Percentiles rank a stretch among this genome's conserved stretches.
Conservation (phyloP, 306 rosid species). For the Calophaca sinica region DNA sequence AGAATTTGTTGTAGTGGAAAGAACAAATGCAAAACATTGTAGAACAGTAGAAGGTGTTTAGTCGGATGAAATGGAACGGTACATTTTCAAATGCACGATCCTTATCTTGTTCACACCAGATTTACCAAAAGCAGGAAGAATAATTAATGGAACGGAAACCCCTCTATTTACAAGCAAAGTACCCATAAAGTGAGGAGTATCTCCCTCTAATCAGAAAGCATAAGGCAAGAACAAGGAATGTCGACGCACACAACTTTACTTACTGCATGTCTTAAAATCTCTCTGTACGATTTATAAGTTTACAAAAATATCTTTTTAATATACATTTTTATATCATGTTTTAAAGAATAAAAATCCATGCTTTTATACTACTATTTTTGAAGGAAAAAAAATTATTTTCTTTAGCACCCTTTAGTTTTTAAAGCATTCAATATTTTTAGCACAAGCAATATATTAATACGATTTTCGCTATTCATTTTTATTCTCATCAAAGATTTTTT, state of each 20-base stretch:
- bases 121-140: slow-evolving; percentile 18
- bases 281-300: too few species aligned
- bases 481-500: slow-evolving; percentile 10
- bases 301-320: too few species aligned
- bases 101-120: neutral
- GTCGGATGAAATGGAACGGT: too few species aligned
- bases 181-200: slow-evolving; percentile 46
- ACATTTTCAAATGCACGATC: neutral
- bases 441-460: slow-evolving; percentile 3
- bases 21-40: too few species aligned
- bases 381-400: neutral
- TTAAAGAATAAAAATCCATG: neutral
- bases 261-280: neutral
- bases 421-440: neutral
- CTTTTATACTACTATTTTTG: neutral
- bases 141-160: neutral
- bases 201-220: slow-evolving; percentile 40
- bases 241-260: neutral
- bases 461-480: neutral
- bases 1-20: too few species aligned
- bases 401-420: neutral
- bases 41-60: too few species aligned
- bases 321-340: neutral
- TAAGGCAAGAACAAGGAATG: neutral
- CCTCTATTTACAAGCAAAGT: slow-evolving; percentile 48